Percentiles rank a stretch among this genome's conserved stretches.
Conservation (phyloP, 2,329 filamentous ascomycete species). For the Nemania sp. region DNA sequence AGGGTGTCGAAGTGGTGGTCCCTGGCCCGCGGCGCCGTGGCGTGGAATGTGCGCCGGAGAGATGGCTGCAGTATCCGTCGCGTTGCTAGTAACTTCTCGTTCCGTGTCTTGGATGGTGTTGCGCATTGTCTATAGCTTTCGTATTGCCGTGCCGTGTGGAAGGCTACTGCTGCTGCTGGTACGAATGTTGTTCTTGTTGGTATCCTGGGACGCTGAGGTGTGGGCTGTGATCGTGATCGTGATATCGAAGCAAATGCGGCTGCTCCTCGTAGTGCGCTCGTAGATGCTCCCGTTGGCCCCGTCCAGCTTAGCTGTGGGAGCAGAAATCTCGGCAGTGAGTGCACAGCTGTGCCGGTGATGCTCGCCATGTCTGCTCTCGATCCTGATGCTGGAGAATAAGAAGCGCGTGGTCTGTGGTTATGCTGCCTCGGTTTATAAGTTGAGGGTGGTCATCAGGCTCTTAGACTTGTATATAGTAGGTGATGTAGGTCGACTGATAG, state of each 20-base stretch:
- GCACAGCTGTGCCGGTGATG: slow-evolving; percentile 36
- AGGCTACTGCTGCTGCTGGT: slow-evolving; percentile 32
- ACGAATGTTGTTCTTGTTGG: too few species aligned
- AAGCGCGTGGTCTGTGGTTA: neutral
- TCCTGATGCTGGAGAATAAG: neutral
- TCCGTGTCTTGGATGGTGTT: slow-evolving; percentile 1
- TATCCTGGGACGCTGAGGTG: slow-evolving; percentile 25
- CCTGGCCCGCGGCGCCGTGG: slow-evolving; percentile 61
- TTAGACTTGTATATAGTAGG: slow-evolving; percentile 8
- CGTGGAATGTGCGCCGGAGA: slow-evolving; percentile 64
- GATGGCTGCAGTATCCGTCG: slow-evolving; percentile 35
- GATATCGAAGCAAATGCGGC: slow-evolving; percentile 32
- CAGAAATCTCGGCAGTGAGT: slow-evolving; percentile 56
- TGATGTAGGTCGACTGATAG: too few species aligned
- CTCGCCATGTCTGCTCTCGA: slow-evolving; percentile 34
- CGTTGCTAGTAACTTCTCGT: slow-evolving; percentile 29
- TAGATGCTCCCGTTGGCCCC: slow-evolving; percentile 37
- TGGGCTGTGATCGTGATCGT: slow-evolving; percentile 24
- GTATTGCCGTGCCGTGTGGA: slow-evolving; percentile 33
- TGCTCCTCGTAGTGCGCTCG: slow-evolving; percentile 37
- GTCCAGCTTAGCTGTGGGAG: slow-evolving; percentile 60
- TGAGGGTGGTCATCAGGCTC: neutral
- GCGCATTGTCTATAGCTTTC: slow-evolving; percentile 20
- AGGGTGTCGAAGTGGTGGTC: slow-evolving; percentile 98
- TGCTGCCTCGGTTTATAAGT: neutral